phyloP scores from a whole-genome alignment of 768 basidiomycete species.

The Tylopilus rubrobrunneus region DNA sequence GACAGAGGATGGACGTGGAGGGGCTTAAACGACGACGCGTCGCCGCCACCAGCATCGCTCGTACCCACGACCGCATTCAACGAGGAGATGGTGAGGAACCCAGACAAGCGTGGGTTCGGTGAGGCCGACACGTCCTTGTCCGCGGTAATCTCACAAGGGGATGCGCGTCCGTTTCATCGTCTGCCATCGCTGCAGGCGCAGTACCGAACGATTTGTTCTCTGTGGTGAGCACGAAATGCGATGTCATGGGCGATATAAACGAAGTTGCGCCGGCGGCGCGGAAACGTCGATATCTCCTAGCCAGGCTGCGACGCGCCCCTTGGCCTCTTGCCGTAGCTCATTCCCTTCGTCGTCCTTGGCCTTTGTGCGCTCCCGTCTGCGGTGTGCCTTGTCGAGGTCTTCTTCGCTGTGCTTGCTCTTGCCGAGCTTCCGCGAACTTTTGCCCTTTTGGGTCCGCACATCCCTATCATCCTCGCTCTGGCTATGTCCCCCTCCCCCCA shows the following conservation, averaged over 20 bases:
- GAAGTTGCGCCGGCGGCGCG: slow-evolving; percentile 38
- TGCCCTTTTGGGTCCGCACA: slow-evolving; percentile 28
- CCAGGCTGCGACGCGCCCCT: slow-evolving; percentile 78
- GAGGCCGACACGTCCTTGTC: slow-evolving; percentile 31
- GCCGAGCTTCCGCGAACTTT: slow-evolving; percentile 16
- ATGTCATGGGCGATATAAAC: slow-evolving; percentile 30
- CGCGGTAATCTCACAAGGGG: slow-evolving; percentile 2
- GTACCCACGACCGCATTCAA: slow-evolving; percentile 36
- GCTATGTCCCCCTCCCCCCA: slow-evolving; percentile 20
- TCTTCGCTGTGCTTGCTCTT: slow-evolving; percentile 27
- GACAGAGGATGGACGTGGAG: slow-evolving; percentile 19
- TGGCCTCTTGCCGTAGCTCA: slow-evolving; percentile 45
- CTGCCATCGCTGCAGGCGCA: slow-evolving; percentile 6
- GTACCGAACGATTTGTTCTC: slow-evolving; percentile 22
- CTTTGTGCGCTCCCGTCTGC: slow-evolving; percentile 26
- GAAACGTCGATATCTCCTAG: slow-evolving; percentile 62
- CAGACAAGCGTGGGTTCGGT: slow-evolving; percentile 73
- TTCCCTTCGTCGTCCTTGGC: slow-evolving; percentile 36
- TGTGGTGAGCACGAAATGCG: slow-evolving; percentile 26
- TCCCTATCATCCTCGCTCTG: slow-evolving; percentile 32
- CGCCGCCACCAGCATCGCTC: no score
- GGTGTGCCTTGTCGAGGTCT: slow-evolving; percentile 22
- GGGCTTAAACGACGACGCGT: slow-evolving; percentile 9
- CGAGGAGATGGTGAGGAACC: slow-evolving; percentile 64
- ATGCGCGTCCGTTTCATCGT: neutral